Base-by-base conservation (phyloP, 139 green algal genomes). In the Chlamydomonas eustigma region DNA sequence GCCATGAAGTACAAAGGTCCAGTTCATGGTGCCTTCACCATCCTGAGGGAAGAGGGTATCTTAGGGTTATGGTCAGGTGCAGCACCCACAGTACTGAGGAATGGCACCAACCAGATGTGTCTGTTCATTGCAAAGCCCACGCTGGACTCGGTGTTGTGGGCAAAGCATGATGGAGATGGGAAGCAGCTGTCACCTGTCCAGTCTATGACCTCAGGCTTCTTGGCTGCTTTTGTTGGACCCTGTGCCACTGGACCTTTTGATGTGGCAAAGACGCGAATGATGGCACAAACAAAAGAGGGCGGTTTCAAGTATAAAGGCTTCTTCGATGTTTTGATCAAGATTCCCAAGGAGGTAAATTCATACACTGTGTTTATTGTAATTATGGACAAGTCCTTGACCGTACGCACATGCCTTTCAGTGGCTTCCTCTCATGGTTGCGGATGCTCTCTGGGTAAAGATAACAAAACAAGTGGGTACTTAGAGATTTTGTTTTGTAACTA, bases 31-130 rank as follows among this genome's bases (percentile, higher is more conserved):
- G 94, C 92, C 1, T 18, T 70, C 34, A 95, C 88, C 35, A 93
- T 97, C 31, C 71, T 94, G 4, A 78, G 77, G 25, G 91, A 97
- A 80, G 94, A 98, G 77, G 94, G 94, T 4, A 37, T 93, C 8
- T 76, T 80, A 24, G 91, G 88, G 44, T 81, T 98, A 80, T 98
- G 94, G 94, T 86, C 80, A n/a, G 94, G 94, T 4, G 91, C 85
- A 4, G 84, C 90, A 0, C 94, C 94, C 51, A 98, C 94, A 32
- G 82, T 97, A 30, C 78, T 95, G 75, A 89, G 94, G 74, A 97
- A 98, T 71, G 94, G 94, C 76, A 97, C 91, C 78, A 98, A 98
- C 87, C 94, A 89, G 71, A 97, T 97, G 91, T 94, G 89, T 77
- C 83, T 98, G 51, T 98, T 98, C 85, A 95, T 88, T 85, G 90